A percentile compares a stretch with the other conserved stretches of the same genome.
phyloP scores from a whole-genome alignment of 2,329 filamentous ascomycete genomes.

The Curvularia spicifera region DNA sequence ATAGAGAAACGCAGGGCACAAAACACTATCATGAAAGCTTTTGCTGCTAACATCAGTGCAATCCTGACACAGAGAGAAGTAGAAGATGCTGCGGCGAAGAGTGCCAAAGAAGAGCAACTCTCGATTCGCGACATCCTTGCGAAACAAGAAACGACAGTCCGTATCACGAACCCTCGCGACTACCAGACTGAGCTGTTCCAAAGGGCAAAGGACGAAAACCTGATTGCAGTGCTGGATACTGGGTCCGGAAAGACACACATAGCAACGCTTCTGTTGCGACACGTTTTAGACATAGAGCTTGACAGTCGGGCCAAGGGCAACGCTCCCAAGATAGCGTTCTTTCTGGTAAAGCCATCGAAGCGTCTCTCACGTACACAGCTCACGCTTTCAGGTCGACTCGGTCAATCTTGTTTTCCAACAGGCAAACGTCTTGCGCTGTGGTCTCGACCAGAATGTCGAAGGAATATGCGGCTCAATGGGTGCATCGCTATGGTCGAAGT shows the following conservation, averaged over 20 bases:
- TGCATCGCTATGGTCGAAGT: slow-evolving; percentile 64
- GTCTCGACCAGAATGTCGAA: slow-evolving; percentile 76
- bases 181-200: slow-evolving; percentile 95
- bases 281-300: slow-evolving; percentile 78
- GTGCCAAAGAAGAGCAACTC: slow-evolving; percentile 55
- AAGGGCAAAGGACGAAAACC: slow-evolving; percentile 81
- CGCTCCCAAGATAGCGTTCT: slow-evolving; percentile 76
- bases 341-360: slow-evolving; percentile 64
- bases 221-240: slow-evolving; percentile 93
- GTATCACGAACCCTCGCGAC: slow-evolving; percentile 80
- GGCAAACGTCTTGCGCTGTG: slow-evolving; percentile 77
- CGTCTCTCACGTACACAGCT: not conserved
- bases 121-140: slow-evolving; percentile 62
- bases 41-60: slow-evolving; percentile 53
- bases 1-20: slow-evolving; percentile 51
- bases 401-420: slow-evolving; percentile 93
- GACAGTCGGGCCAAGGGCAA: slow-evolving; percentile 68
- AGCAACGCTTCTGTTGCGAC: slow-evolving; percentile 80
- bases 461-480: slow-evolving; percentile 76
- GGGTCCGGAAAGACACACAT: slow-evolving; percentile 97
- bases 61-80: slow-evolving; percentile 51
- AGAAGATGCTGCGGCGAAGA: slow-evolving; percentile 42
- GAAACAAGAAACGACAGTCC: slow-evolving; percentile 59
- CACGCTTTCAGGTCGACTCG: slow-evolving; percentile 70
- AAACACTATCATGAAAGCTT: slow-evolving; percentile 52